These are phyloP conservation scores for Encephalitozoon romaleae DNA, from an alignment of 371 early-diverging fungal species.

Conservation along the genomic window DNA sequence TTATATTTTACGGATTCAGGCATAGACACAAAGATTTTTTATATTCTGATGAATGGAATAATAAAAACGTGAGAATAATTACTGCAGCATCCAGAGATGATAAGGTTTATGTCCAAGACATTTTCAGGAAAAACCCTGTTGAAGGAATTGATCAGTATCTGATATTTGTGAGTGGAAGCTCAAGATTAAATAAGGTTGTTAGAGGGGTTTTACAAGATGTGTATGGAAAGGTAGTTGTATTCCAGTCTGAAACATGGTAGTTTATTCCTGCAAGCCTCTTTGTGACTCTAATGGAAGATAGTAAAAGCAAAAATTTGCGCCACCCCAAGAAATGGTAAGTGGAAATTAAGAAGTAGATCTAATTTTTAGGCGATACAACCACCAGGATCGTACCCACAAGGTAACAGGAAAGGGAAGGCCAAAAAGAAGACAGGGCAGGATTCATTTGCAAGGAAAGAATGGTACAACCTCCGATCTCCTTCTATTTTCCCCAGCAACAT, in stretches of 20 bases:
- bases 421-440: constrained; percentile 43
- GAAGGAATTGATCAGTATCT: constrained; percentile 42
- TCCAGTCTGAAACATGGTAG: constrained; percentile 59
- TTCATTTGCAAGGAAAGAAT: constrained; percentile 56
- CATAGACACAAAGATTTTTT: constrained; percentile 43
- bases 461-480: constrained; percentile 49
- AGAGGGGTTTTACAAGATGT: constrained; percentile 22
- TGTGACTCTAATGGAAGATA: neutral
- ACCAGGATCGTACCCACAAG: constrained; percentile 43
- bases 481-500: constrained; percentile 23
- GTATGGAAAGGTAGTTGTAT: constrained; percentile 21
- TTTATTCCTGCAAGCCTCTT: neutral
- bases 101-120: constrained; percentile 36
- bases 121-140: constrained; percentile 16
- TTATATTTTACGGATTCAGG: constrained; percentile 56
- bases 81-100: constrained; percentile 37
- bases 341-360: neutral
- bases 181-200: constrained; percentile 39
- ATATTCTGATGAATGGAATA: constrained; percentile 16
- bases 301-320: neutral
- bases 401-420: constrained; percentile 47
- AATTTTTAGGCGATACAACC: constrained; percentile 45
- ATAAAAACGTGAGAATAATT: neutral
- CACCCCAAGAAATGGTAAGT: constrained; percentile 6
- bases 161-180: constrained; percentile 53